phyloP scores from a whole-genome alignment of 768 basidiomycete genomes.

The Lentinula detonsa region DNA sequence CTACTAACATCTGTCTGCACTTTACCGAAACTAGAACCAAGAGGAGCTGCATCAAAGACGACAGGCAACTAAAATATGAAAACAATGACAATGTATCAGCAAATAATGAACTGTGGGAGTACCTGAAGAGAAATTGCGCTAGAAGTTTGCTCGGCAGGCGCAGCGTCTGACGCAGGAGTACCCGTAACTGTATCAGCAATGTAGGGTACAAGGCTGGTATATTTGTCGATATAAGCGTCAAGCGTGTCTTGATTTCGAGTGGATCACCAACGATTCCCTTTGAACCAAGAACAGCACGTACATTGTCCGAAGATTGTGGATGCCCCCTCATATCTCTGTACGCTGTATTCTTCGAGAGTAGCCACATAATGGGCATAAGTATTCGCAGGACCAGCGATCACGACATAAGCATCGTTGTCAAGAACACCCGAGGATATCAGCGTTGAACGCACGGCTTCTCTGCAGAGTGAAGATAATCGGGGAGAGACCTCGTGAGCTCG shows the following conservation, averaged over 20 bases:
- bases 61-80: slow-evolving; percentile 45
- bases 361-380: slow-evolving; percentile 73
- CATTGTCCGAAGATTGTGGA: slow-evolving; percentile 74
- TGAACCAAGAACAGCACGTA: slow-evolving; percentile 25
- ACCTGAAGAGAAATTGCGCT: slow-evolving; percentile 68
- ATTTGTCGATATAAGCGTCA: slow-evolving; percentile 78
- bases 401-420: slow-evolving; percentile 66
- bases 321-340: slow-evolving; percentile 79
- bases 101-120: slow-evolving; percentile 1
- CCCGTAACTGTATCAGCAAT: slow-evolving; percentile 40
- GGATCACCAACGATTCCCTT: background rate
- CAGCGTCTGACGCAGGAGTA: slow-evolving; percentile 52
- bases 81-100: background rate
- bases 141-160: slow-evolving; percentile 58
- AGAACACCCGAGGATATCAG: slow-evolving; percentile 61
- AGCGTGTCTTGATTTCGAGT: slow-evolving; percentile 32
- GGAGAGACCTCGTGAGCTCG: slow-evolving; percentile 3
- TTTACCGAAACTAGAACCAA: slow-evolving; percentile 56
- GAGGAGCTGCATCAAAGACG: slow-evolving; percentile 50
- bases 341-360: slow-evolving; percentile 65
- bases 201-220: slow-evolving; percentile 58
- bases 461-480: slow-evolving; percentile 19
- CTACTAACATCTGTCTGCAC: slow-evolving; percentile 49
- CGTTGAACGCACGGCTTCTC: slow-evolving; percentile 59
- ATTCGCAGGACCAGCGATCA: slow-evolving; percentile 78